phyloP scores from a whole-genome alignment of 1,284 basidiomycete species.

The Irpex sp. region DNA sequence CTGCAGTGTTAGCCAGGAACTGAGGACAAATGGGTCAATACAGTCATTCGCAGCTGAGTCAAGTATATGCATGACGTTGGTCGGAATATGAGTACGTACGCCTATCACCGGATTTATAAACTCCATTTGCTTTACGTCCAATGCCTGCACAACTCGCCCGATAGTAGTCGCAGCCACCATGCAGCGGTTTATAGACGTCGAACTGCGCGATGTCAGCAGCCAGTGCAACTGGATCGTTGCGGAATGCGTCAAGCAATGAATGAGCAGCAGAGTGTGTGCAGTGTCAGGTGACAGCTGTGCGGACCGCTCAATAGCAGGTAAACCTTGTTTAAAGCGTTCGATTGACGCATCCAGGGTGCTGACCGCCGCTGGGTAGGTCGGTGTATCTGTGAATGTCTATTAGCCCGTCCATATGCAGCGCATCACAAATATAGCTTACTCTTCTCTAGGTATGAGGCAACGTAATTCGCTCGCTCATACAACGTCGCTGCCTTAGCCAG shows the following conservation, averaged over 20 bases:
- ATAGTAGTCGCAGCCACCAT: conserved; percentile 10
- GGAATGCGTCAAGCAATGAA: conserved; percentile 8
- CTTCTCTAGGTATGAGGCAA: conserved; percentile 8
- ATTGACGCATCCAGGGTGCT: conserved; percentile 7
- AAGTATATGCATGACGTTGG: neutral
- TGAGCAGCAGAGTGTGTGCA: conserved; percentile 9
- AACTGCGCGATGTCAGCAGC: conserved; percentile 7
- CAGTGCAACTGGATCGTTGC: conserved; percentile 14
- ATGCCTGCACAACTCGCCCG: conserved; percentile 6
- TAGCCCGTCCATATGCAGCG: neutral
- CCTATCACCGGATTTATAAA: conserved; percentile 13
- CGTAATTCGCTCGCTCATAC: conserved; percentile 13
- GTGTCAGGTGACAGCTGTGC: neutral
- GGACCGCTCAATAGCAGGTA: conserved; percentile 11
- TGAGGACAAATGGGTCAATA: neutral
- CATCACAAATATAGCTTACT: neutral
- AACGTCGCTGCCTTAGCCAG: conserved; percentile 13
- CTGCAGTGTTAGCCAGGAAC: conserved; percentile 10
- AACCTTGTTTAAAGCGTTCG: conserved; percentile 11
- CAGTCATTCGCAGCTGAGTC: neutral
- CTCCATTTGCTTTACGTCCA: conserved; percentile 6
- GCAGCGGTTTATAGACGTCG: conserved; percentile 12
- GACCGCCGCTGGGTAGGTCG: conserved; percentile 5
- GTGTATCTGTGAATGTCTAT: conserved; percentile 1
- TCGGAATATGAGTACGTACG: conserved; percentile 4